Percentiles rank a stretch among this genome's conserved stretches.
Evolutionary conservation across 345 rosid species (phyloP).

Genomic region (Triadica sebifera): DNA sequence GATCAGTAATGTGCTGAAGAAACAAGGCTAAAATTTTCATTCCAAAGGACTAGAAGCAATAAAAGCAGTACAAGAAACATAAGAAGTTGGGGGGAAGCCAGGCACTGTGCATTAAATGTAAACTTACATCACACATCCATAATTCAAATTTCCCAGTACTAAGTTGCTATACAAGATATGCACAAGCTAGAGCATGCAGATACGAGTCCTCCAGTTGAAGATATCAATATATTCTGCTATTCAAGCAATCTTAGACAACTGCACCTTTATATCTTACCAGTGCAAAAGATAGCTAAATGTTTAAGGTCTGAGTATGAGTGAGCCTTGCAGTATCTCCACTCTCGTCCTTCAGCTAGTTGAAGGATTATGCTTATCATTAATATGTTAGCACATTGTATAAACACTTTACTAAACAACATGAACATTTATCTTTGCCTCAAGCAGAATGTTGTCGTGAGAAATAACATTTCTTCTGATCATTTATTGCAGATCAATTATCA

Average conservation of each 20-base stretch:
- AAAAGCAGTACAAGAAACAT: neutral
- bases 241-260: neutral
- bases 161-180: neutral
- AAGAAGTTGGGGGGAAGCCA: neutral
- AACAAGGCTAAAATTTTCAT: neutral
- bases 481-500: neutral
- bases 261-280: neutral
- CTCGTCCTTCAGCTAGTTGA: neutral
- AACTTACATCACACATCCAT: neutral
- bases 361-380: neutral
- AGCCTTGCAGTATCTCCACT: neutral
- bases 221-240: neutral
- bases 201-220: neutral
- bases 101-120: neutral
- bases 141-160: neutral
- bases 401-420: neutral
- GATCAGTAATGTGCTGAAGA: neutral
- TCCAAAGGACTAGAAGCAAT: neutral
- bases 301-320: neutral
- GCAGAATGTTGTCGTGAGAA: neutral
- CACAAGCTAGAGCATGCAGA: neutral
- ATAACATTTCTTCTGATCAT: neutral
- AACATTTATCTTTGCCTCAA: neutral
- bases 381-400: neutral
- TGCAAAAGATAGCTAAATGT: neutral